Evolutionary conservation across 352 stramenopile species (phyloP).

Genomic region (Phytophthora litchii): DNA sequence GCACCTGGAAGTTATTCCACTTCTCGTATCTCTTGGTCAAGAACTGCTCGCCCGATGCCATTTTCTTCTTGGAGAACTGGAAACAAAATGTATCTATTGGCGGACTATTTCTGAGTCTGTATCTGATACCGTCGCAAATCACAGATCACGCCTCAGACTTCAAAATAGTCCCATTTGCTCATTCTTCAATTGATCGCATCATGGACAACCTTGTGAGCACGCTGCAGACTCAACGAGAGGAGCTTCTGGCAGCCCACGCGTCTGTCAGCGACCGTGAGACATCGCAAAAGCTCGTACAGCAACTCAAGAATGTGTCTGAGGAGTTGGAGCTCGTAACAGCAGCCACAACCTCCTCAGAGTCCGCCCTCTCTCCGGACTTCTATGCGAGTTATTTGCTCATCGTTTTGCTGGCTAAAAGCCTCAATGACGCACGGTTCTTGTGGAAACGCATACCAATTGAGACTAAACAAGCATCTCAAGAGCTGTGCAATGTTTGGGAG

Average conservation of each 20-base stretch:
- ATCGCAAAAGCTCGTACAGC: slow-evolving; percentile 25
- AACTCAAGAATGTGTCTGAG: slow-evolving; percentile 49
- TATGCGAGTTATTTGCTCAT: slow-evolving; percentile 66
- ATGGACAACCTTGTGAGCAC: slow-evolving; percentile 62
- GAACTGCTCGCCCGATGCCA: slow-evolving; percentile 67
- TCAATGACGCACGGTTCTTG: slow-evolving; percentile 77
- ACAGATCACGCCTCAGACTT: neutral
- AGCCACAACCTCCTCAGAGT: slow-evolving; percentile 24
- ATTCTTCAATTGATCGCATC: slow-evolving; percentile 2
- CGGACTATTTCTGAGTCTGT: slow-evolving; percentile 13
- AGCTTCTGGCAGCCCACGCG: slow-evolving; percentile 40
- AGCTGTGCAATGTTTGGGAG: slow-evolving; percentile 55
- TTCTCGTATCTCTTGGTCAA: slow-evolving; percentile 91
- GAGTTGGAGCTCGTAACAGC: slow-evolving; percentile 66
- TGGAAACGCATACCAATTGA: slow-evolving; percentile 67
- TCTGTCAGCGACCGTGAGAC: slow-evolving; percentile 24
- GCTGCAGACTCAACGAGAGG: slow-evolving; percentile 45
- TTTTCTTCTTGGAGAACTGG: slow-evolving; percentile 16
- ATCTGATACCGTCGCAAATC: neutral
- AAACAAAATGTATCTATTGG: slow-evolving; percentile 7
- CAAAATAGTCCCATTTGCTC: neutral
- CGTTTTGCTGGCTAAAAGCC: slow-evolving; percentile 52
- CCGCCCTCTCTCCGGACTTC: slow-evolving; percentile 56
- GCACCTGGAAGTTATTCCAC: slow-evolving; percentile 86
- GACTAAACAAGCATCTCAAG: slow-evolving; percentile 49